These are phyloP conservation scores for Orbilia oligospora DNA, from an alignment of 2,329 filamentous ascomycete species.

Conservation along the genomic window DNA sequence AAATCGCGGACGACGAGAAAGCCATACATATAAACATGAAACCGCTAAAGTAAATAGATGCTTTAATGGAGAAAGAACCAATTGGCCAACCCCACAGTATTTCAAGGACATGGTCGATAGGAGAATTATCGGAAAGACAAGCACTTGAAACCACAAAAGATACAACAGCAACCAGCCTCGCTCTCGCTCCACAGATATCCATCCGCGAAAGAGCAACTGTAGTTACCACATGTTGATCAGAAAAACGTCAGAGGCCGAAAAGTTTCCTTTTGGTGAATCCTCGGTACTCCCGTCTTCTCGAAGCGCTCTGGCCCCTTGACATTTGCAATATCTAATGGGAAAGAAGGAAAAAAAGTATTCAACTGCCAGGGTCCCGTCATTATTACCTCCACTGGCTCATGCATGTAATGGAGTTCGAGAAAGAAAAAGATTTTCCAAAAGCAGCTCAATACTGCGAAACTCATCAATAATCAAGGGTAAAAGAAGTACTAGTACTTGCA, in stretches of 20 bases:
- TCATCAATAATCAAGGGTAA: constrained; percentile 35
- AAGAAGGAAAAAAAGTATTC: constrained; percentile 5
- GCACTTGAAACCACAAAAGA: constrained; percentile 44
- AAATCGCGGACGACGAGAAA: constrained; percentile 14
- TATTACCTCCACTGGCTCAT: constrained; percentile 14
- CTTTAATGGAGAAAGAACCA: constrained; percentile 35
- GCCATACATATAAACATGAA: constrained; percentile 54
- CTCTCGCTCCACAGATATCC: constrained; percentile 12
- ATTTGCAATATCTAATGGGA: constrained; percentile 14
- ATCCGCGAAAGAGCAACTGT: constrained; percentile 1
- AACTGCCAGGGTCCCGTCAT: constrained; percentile 2
- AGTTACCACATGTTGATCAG: constrained; percentile 20
- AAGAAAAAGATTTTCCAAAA: constrained; percentile 26
- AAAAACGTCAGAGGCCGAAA: constrained; percentile 22
- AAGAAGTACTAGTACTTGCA: constrained; percentile 24
- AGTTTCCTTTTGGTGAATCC: constrained; percentile 18
- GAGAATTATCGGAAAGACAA: constrained; percentile 61
- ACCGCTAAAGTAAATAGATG: constrained; percentile 53
- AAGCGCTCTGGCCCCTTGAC: constrained; percentile 10
- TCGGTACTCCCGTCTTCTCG: constrained; percentile 21
- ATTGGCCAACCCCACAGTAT: constrained; percentile 54
- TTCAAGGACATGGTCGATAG: constrained; percentile 54
- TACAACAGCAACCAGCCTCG: constrained; percentile 30
- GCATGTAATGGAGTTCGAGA: constrained; percentile 28
- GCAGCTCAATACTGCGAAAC: constrained; percentile 30